Evolutionary conservation across 148 eudicot genomes (phyloP), one percentile per base, ranked within the genome.

Genomic region (Arctostaphylos glauca): DNA sequence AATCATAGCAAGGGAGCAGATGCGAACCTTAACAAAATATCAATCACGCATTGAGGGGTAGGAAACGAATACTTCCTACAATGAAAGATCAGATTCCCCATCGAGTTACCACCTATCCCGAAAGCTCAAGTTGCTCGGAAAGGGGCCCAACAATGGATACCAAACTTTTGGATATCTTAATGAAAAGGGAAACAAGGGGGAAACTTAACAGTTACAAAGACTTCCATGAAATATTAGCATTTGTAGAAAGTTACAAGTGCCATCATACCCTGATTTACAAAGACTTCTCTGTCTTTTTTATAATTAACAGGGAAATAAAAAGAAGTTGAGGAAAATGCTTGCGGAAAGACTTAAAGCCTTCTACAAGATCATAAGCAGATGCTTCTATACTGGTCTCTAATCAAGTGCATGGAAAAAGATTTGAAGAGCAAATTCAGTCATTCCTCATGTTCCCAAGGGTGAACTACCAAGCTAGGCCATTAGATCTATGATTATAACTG

Each of bases 361-460:
- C 76, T 47, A 73, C 2, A 47, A 73, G 23, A 47, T 73, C 21
- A 46, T 73, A 2, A 73, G 76, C 53, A 73, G 76, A 46, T 19
- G 53, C 14, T 44, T 73, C 54, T 46, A 49, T 47, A 73, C 48
- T 8, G 76, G 23, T 46, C 49, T 71, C 50, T 44, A 71, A 74
- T 19, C 19, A 13, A 43, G 58, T 75, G 58, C 16, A 50, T 75
- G 78, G 58, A 53, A 75, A 53, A 49, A 4, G 41, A 41, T 15
- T 77, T 76, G 67, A 56, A 77, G 50, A 56, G 66, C 50, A 41
- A 54, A 76, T 54, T 76, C 19, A 41, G 9, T 41, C n/a, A 12
- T 79, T 58, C 52, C 70, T 58, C 52, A 5, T 6, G 10, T 77
- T 55, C n/a, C 21, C 58, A 21, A 56, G 25, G 47, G 62, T 54